Evolutionary conservation across 805 yeast genomes (phyloP), one percentile per base, ranked within the genome.

Genomic region (Metschnikowia borealis): DNA sequence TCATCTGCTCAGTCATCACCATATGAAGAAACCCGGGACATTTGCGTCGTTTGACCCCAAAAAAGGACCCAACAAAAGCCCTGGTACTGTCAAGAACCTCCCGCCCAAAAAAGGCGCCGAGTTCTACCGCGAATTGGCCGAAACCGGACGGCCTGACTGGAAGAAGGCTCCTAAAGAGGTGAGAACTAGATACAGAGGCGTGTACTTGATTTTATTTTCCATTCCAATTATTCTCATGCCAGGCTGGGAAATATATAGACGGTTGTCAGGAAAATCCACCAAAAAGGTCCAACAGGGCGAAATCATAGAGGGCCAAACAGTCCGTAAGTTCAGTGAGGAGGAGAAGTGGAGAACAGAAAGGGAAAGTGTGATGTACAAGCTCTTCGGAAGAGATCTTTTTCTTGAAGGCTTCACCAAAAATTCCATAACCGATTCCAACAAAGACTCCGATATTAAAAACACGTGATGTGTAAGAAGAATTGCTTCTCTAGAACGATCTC

Each of bases 351-450:
- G 56, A 45, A 68, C 65, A 6, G 77, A 73, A 53, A 64, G 59
- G 53, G 59, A 68, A 40, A 68, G 73, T 53, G 54, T 62, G 49
- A 60, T 65, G 68, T 73, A 73, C 57, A 65, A 61, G 52, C 41
- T 72, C 8, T 73, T 73, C 52, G 78, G 78, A 0, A 61, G 58
- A 39, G 78, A 73, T 48, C 71, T 69, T 57, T 73, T 65, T 53
- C 63, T 72, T 44, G 77, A 73, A 48, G 77, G 77, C 11, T 71
- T 71, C 48, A 73, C 78, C 29, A 71, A 75, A 50, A 69, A 65
- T 50, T 70, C 78, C 3, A 67, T 73, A 68, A 41, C 50, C 8
- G 44, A 42, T 8, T 51, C 48, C 15, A 38, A 48, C 4, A 39
- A 52, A 8, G 46, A 44, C 6, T n/a, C 38, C 3, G 31, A 38